Conservation (phyloP, 768 basidiomycete species). For the Guyanaporus albipodus region DNA sequence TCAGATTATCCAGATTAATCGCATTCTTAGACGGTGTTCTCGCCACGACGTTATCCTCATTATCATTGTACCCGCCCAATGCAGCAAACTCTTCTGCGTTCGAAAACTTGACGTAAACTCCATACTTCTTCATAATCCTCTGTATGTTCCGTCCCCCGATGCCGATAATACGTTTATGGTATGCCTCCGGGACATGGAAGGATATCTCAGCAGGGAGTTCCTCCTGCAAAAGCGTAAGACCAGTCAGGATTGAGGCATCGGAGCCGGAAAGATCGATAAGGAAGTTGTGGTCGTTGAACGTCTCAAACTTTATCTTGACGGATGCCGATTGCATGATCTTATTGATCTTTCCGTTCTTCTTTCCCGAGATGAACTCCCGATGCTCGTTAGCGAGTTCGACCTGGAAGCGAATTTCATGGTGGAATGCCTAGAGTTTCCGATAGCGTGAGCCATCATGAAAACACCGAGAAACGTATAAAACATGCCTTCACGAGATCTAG, state of each 20-base stretch:
- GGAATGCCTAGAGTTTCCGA: slow-evolving; percentile 60
- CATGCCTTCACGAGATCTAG: slow-evolving; percentile 86
- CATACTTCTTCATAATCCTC: slow-evolving; percentile 99
- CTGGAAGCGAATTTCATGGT: slow-evolving; percentile 97
- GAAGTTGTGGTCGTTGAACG: slow-evolving; percentile 94
- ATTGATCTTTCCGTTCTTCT: slow-evolving; percentile 99
- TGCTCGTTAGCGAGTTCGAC: slow-evolving; percentile 98
- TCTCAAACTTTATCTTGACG: slow-evolving; percentile 99
- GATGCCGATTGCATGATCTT: slow-evolving; percentile 98
- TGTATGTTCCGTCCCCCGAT: slow-evolving; percentile 98
- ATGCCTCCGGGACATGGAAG: slow-evolving; percentile 97
- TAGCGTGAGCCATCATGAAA: neutral
- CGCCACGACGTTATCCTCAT: slow-evolving; percentile 98
- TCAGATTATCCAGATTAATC: slow-evolving; percentile 89
- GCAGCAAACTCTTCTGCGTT: slow-evolving; percentile 97
- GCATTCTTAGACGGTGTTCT: slow-evolving; percentile 98
- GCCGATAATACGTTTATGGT: slow-evolving; percentile 98
- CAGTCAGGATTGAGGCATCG: slow-evolving; percentile 81
- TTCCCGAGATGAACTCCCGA: slow-evolving; percentile 96
- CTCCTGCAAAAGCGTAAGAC: slow-evolving; percentile 87
- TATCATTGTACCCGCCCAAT: slow-evolving; percentile 92
- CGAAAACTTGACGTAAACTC: slow-evolving; percentile 99
- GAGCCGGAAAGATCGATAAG: slow-evolving; percentile 87
- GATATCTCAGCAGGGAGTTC: slow-evolving; percentile 98
- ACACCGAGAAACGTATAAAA: neutral